Conservation (phyloP, 78 protist genomes). For the Dictyostelium capitatum region DNA sequence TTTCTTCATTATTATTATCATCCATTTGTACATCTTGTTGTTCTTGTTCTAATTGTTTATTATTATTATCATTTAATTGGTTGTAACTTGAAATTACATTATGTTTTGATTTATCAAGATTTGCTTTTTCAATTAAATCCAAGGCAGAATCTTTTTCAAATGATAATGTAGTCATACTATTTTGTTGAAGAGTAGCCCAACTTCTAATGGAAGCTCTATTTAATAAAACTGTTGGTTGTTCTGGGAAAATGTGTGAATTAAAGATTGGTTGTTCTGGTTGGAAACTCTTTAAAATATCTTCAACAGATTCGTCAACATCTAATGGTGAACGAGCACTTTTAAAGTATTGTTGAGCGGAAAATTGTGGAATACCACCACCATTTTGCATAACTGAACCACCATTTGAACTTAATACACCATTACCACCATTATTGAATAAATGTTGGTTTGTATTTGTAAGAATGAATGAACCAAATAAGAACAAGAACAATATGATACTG, state of each 20-base stretch:
- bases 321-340: background rate
- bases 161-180: background rate
- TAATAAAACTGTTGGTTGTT: constrained; percentile 12
- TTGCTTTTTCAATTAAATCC: background rate
- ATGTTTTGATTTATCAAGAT: background rate
- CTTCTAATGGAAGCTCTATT: constrained; percentile 10
- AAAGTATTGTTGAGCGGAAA: background rate
- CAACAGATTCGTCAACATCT: background rate
- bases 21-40: background rate
- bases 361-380: background rate
- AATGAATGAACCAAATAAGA: constrained; percentile 4
- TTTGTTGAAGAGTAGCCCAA: constrained; percentile 30
- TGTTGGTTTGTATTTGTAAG: background rate
- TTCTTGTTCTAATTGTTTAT: background rate
- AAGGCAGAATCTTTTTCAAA: background rate
- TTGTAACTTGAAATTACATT: background rate
- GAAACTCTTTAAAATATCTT: background rate
- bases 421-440: background rate
- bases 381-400: background rate
- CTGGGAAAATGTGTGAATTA: background rate
- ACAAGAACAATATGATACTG: background rate
- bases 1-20: background rate
- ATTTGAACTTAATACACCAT: background rate
- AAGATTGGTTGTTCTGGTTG: background rate
- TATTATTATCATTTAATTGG: background rate